Evolutionary conservation across 1,284 basidiomycete genomes (phyloP), one percentile per base, ranked within the genome.

Genomic region (Rhodotorula sp.): DNA sequence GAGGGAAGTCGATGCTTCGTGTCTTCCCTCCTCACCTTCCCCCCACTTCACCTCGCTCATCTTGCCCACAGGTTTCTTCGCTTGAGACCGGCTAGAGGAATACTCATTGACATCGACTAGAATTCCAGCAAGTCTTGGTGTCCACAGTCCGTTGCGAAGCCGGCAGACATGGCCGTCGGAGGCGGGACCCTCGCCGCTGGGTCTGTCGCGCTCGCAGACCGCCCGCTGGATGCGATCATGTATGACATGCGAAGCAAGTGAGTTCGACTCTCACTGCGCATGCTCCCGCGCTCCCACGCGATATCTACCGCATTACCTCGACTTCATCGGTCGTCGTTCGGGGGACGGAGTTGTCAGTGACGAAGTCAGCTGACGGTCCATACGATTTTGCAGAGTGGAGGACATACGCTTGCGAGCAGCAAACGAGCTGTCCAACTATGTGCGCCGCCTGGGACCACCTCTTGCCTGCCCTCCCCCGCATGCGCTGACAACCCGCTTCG

Each of bases 201-300:
- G 26, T 22, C 44, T 18, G 40, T 28, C 20, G 62, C 46, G 47
- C 54, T 57, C 50, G 47, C 55, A 2, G 72, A 70, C 31, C 66
- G 73, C 20, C 70, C 73, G 6, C 64, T 72, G 34, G 73, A 74
- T 52, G 68, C 70, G 37, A 68, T 74, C 57, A 64, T 74, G 18
- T 64, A 52, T 18, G 70, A 72, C 34, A 40, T 71, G 62, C 63
- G 73, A 1, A 60, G 52, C 46, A 72, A 68, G 70, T 66, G 44
- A 37, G 57, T 57, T 6, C 37, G n/a, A 5, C 50, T 15, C 5
- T 4, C 24, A 8, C 15, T 28, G 15, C 40, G 3, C 9, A 2
- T 5, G 54, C 4, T 7, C 0, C 11, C 15, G 37, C 2, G 9
- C 16, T 3, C 9, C 15, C 55, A 15, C 15, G 37, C 1, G 30